Evolutionary conservation across 1,284 basidiomycete species (phyloP), one percentile per base, ranked within the genome.

Genomic region (Cystobasidium pallidum): DNA sequence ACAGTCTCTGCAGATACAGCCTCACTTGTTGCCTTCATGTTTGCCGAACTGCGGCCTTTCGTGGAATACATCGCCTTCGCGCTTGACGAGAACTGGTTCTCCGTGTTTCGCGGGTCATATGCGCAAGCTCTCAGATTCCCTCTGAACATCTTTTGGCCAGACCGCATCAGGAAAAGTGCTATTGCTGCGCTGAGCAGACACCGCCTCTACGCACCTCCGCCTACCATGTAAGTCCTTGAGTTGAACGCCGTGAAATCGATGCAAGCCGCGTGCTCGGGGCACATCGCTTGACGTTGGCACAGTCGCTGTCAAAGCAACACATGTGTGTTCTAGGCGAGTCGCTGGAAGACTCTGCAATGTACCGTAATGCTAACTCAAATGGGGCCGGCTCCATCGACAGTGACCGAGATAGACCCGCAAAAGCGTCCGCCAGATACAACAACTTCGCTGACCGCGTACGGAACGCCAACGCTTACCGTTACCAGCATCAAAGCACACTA

Each of bases 31-130:
- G 54, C 54, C 6, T 57, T 57, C 26, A 57, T 57, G 54, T 32
- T 34, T 36, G 54, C 28, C 6, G 30, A 57, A 19, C 32, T 57
- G 6, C 34, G 32, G 54, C 54, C 54, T 57, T 36, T 57, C 30
- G 32, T 36, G 2, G 54, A 57, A 19, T 57, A 57, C 32, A 57
- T n/a, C 28, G 32, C 54, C 26, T 57, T 57, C n/a, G 54, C 54
- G 17, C 3, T 34, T 1, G 4, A 19, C 10, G 32, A 57, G 19
- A 57, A 57, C 32, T 57, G 54, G 54, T 36, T 28, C 54, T 57
- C 28, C 32, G 30, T 57, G 10, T 57, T 57, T 36, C 28, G 32
- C 1, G 19, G 36, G 6, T 15, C 26, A 19, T 57, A 57, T 57
- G 54, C 54, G 11, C 11, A 21, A 34, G 54, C 24, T 3, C 26